Base-by-base conservation (phyloP, 1,284 basidiomycete species). In the Naganishia cerealis region DNA sequence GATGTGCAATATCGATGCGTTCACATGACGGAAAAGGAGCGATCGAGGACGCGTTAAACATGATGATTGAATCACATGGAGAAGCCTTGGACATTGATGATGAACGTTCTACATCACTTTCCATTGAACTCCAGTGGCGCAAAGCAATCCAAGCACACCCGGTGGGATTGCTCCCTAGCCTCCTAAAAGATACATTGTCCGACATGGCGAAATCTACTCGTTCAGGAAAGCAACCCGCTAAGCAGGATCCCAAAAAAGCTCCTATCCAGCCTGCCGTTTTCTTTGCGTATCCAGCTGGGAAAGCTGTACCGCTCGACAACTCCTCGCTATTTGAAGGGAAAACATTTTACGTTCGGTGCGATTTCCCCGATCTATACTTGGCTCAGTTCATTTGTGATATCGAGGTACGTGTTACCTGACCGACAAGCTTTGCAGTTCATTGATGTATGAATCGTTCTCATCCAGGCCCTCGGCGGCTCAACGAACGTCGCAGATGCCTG, bases 301-400 rank as follows among this genome's bases (percentile, higher is more conserved):
- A 63, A 29, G 61, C 61, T 40, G 61, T 63, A 16, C 61, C 61
- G 38, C 12, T 63, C 3, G 21, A 50, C n/a, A 42, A 63, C 39
- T 40, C 61, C 13, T 24, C 52, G 26, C 52, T 63, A 16, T 63
- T 63, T 50, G 42, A 63, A 46, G 61, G 61, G 38, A 63, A 54
- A 38, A 63, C 61, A 13, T 63, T 63, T 12, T 42, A 63, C 36
- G 50, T 63, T 9, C 36, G 61, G 24, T 63, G 61, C 42, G 61
- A 63, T 42, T 63, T 63, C 50, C 61, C 61, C 16, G 61, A 54
- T 43, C 24, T 53, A 21, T 63, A 63, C 24, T 38, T 16, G 24
- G 61, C 50, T 1, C 61, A 63, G 36, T 54, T 63, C 50, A 63
- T 63, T 38, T 39, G 43, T 24, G 61, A 63, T 63, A 63, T 63